These are phyloP conservation scores for Cryptococcus sp. DNA, from an alignment of 1,284 basidiomycete species.

Conservation along the genomic window DNA sequence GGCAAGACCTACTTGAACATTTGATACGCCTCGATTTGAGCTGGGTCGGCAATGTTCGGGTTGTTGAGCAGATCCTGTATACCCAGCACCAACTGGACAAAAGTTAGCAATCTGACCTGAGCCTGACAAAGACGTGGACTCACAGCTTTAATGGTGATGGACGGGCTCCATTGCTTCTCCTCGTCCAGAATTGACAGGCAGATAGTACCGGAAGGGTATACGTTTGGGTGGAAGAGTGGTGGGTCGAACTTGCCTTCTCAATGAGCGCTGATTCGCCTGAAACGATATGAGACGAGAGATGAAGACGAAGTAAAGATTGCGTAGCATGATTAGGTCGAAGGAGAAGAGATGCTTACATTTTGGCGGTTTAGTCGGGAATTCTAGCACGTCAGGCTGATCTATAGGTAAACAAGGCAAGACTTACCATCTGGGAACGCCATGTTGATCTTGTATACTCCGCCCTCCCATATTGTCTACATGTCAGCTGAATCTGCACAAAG, in stretches of 20 bases:
- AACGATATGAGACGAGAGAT: neutral
- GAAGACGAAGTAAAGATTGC: too few relatives aligned
- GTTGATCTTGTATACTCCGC: conserved; percentile 83
- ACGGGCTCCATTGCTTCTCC: conserved; percentile 98
- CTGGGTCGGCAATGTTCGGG: conserved; percentile 90
- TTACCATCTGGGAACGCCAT: conserved; percentile 94
- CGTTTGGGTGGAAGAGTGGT: conserved; percentile 95
- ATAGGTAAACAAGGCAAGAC: conserved; percentile 16
- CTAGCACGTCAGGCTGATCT: conserved; percentile 15
- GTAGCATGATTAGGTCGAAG: too few relatives aligned
- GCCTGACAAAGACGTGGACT: conserved; percentile 20
- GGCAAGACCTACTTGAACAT: conserved; percentile 99
- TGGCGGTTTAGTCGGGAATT: conserved; percentile 46
- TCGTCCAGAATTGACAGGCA: conserved; percentile 98
- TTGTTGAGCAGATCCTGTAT: conserved; percentile 92
- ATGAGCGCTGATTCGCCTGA: neutral
- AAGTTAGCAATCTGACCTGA: neutral
- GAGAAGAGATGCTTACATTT: conserved; percentile 44
- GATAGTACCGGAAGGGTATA: conserved; percentile 97
- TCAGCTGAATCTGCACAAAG: conserved; percentile 20
- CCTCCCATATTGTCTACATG: conserved; percentile 88
- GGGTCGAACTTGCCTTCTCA: conserved; percentile 99
- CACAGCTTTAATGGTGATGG: conserved; percentile 98
- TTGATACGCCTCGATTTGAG: conserved; percentile 93
- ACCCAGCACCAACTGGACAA: conserved; percentile 78